Percentiles rank a stretch among this genome's conserved stretches.
Conservation (phyloP, 148 eudicot genomes). For the Polygonum maritimum region DNA sequence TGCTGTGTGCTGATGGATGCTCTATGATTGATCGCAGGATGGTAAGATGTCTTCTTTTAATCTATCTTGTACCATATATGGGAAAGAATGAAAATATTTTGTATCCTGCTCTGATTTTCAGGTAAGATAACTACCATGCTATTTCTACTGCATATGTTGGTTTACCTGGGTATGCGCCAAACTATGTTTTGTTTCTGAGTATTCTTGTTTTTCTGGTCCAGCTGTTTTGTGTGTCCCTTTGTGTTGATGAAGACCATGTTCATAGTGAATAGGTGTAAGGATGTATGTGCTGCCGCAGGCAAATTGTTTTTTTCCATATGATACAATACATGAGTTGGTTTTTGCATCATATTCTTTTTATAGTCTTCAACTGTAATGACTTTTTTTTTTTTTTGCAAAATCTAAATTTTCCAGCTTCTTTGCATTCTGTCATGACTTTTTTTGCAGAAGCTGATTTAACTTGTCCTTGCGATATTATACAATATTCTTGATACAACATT, state of each 20-base stretch:
- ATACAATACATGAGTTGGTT: not conserved
- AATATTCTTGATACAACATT: not conserved
- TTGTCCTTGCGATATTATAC: not conserved
- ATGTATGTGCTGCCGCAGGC: not conserved
- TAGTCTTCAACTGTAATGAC: not conserved
- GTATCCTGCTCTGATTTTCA: not conserved
- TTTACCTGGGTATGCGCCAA: not conserved
- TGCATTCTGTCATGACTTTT: not conserved
- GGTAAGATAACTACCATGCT: not conserved
- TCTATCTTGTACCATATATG: not conserved
- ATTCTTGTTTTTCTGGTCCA: not conserved
- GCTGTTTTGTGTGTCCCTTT: not conserved
- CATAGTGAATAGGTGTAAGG: not conserved
- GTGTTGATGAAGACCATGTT: not conserved
- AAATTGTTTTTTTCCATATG: not conserved
- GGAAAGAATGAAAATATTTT: not conserved
- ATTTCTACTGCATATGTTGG: not conserved
- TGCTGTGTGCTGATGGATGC: constrained; percentile 97
- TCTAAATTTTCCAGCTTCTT: not conserved
- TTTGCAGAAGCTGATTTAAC: not conserved
- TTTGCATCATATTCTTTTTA: not conserved
- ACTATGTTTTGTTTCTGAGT: not conserved
- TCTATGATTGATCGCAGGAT: constrained; percentile 98
- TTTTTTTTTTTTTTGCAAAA: not conserved
- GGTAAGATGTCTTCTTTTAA: constrained; percentile 37